Base-by-base conservation (phyloP, 768 basidiomycete species). In the Boletus sensibilis region DNA sequence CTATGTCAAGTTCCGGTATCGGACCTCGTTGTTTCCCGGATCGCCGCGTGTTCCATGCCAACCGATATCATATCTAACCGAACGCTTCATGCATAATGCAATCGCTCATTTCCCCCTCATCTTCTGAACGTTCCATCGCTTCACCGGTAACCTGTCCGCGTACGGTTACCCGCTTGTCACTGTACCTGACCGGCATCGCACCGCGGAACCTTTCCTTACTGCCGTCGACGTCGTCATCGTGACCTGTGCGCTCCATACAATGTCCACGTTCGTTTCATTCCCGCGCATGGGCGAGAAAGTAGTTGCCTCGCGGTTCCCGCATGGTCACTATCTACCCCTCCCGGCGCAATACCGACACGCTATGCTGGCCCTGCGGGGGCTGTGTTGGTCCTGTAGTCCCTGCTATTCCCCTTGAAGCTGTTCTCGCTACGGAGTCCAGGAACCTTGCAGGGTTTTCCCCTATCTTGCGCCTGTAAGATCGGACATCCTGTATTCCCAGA, bases 1-100 rank as follows among this genome's bases (percentile, higher is more conserved):
- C 27, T 21, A 31, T 18, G 29, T 58, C 51, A 48, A 58, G 61
- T 46, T 63, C 61, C 66, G 66, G 61, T 23, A 55, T 61, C 67
- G 67, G 68, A 56, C n/a, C 68, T 59, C 52, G 52, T 55, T 56
- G 42, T 50, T 37, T 37, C 52, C 68, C 61, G 66, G 58, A 46
- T 31, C 8, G 42, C 50, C 55, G 49, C 61, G 35, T 65, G 60
- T 58, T 25, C 46, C 23, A 16, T 37, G 12, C 50, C 9, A 31
- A 18, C 21, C 35, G 35, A 8, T 57, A 60, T 68, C 68, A 57
- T 68, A 69, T 69, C 68, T 70, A 69, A n/a, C 53, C 68, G 68
- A 58, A 21, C 39, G 29, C 50, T 55, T 56, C 40, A 20, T 53
- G 56, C 42, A 27, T 21, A 40, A 41, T 58, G 16, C 53, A 33